These are phyloP conservation scores for fission yeast (Schizosaccharomyces pombe) DNA, from an alignment of 805 yeast species.

Conservation along the genomic window DNA sequence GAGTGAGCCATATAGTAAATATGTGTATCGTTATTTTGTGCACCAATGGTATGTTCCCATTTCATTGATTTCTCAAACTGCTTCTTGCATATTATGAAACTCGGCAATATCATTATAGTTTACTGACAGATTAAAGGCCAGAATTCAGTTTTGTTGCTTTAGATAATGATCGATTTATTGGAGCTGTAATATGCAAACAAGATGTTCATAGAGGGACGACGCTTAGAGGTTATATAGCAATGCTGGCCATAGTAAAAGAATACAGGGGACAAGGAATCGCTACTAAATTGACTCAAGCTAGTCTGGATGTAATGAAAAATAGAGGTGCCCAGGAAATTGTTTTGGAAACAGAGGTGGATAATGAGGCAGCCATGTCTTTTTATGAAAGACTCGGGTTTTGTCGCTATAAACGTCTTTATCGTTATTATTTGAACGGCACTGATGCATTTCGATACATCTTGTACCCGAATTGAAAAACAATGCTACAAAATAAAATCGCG, in stretches of 20 bases:
- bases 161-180: slow-evolving; percentile 21
- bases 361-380: slow-evolving; percentile 40
- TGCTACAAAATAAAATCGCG: not conserved
- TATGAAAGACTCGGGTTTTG: slow-evolving; percentile 61
- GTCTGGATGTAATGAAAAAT: slow-evolving; percentile 39
- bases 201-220: slow-evolving; percentile 55
- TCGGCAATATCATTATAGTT: no score
- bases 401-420: slow-evolving; percentile 47
- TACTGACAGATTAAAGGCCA: not conserved
- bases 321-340: slow-evolving; percentile 60
- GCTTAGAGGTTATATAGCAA: slow-evolving; percentile 78
- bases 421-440: slow-evolving; percentile 77
- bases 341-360: slow-evolving; percentile 76
- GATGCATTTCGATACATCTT: slow-evolving; percentile 76
- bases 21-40: slow-evolving; percentile 74
- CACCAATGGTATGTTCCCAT: slow-evolving; percentile 81
- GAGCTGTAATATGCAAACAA: slow-evolving; percentile 62
- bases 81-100: no score
- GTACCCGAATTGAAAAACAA: no score
- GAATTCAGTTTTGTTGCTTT: not conserved
- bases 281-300: slow-evolving; percentile 35
- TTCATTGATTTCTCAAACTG: slow-evolving; percentile 17
- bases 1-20: slow-evolving; percentile 83
- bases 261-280: slow-evolving; percentile 71
- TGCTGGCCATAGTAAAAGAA: slow-evolving; percentile 61